phyloP scores from a whole-genome alignment of 2,329 filamentous ascomycete genomes.

The Alternaria ventricosa region DNA sequence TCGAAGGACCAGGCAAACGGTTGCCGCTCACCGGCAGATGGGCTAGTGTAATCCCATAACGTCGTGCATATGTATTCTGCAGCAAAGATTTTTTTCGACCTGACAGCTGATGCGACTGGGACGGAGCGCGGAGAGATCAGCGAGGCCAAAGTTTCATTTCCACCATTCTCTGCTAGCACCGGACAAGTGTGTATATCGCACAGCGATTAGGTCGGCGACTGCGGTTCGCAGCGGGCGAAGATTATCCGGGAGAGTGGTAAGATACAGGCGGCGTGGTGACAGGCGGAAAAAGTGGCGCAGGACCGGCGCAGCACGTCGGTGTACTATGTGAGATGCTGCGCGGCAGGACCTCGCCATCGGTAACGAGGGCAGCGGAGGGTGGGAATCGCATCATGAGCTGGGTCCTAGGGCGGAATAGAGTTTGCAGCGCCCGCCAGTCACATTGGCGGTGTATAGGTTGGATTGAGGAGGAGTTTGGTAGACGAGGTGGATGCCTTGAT shows the following conservation, averaged over 20 bases:
- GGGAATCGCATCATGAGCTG: constrained; percentile 4
- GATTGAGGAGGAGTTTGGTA: not conserved
- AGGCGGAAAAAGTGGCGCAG: constrained; percentile 13
- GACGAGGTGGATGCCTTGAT: not conserved
- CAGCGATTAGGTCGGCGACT: constrained; percentile 2
- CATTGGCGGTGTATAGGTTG: constrained; percentile 8
- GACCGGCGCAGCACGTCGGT: not conserved
- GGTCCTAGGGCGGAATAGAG: constrained; percentile 2
- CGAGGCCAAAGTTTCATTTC: not conserved
- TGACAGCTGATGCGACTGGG: not conserved
- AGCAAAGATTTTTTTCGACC: not conserved
- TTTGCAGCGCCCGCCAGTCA: constrained; percentile 7
- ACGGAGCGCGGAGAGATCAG: not conserved
- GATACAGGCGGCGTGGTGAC: constrained; percentile 8
- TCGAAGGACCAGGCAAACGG: not conserved
- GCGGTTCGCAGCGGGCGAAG: constrained; percentile 2
- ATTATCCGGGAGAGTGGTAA: constrained; percentile 14
- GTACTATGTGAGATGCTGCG: not conserved
- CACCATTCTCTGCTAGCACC: not conserved
- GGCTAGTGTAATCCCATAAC: not conserved
- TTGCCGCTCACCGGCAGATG: not conserved
- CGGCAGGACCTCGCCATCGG: constrained; percentile 20
- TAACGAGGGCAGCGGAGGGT: constrained; percentile 4
- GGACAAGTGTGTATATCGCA: not conserved
- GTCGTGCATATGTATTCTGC: not conserved